These are phyloP conservation scores for Amylostereum areolatum DNA, from an alignment of 1,284 basidiomycete genomes.

Conservation along the genomic window DNA sequence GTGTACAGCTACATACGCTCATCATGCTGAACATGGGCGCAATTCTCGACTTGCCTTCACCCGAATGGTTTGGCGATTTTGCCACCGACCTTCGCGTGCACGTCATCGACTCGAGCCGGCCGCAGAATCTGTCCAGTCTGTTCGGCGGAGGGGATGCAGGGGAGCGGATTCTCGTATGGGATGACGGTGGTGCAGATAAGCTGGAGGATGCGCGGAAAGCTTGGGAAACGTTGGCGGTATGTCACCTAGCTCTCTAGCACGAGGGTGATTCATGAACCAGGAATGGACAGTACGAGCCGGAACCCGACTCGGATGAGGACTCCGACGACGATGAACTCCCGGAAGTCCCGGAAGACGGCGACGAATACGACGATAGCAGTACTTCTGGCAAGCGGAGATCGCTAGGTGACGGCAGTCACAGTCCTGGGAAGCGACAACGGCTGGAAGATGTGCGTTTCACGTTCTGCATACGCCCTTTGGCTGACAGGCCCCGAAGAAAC, in stretches of 20 bases:
- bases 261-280: not conserved
- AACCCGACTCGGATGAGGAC: constrained; percentile 64
- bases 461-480: constrained; percentile 1
- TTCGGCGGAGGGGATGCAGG: constrained; percentile 71
- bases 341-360: constrained; percentile 27
- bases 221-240: constrained; percentile 76
- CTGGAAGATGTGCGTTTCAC: constrained; percentile 36
- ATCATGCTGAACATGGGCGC: constrained; percentile 93
- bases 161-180: constrained; percentile 81
- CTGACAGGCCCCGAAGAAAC: not conserved
- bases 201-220: constrained; percentile 63
- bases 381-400: constrained; percentile 53
- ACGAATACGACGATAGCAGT: constrained; percentile 27
- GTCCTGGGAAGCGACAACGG: constrained; percentile 42
- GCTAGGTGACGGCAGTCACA: constrained; percentile 33
- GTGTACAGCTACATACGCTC: constrained; percentile 76
- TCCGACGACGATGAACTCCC: constrained; percentile 33
- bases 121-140: constrained; percentile 85
- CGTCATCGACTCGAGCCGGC: constrained; percentile 91
- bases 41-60: constrained; percentile 74
- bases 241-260: constrained; percentile 16
- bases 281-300: constrained; percentile 58
- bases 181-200: constrained; percentile 74
- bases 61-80: constrained; percentile 73
- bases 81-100: constrained; percentile 64